A percentile compares a stretch with the other conserved stretches of the same genome.
Evolutionary conservation across 2,329 filamentous ascomycete genomes (phyloP).

Genomic region (Colletotrichum phormii): DNA sequence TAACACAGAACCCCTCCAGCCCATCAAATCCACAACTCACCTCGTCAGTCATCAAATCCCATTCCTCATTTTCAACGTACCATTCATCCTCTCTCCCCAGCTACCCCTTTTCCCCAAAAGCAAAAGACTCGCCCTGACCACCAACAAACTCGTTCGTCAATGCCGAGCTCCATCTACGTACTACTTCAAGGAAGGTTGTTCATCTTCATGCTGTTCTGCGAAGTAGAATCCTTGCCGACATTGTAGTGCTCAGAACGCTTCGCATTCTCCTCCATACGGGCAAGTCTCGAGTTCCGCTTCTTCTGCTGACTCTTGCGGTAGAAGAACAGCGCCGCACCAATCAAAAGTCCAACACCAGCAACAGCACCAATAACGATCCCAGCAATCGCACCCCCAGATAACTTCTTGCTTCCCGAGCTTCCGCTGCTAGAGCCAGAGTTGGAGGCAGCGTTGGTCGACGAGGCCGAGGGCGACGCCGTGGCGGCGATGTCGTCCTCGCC

Average conservation of each 20-base stretch:
- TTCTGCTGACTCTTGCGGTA: conserved; percentile 32
- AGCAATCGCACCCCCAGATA: conserved; percentile 31
- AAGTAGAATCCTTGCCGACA: conserved; percentile 23
- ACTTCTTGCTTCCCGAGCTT: neutral
- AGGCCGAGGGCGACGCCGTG: conserved; percentile 33
- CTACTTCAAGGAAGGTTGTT: conserved; percentile 5
- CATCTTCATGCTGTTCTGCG: conserved; percentile 28
- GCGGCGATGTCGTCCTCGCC: conserved; percentile 40
- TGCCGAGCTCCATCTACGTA: neutral
- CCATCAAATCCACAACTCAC: neutral
- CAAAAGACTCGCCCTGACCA: no score
- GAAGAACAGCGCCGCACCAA: conserved; percentile 27
- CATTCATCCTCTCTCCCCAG: no score
- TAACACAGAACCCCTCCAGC: conserved; percentile 8
- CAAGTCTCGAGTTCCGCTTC: conserved; percentile 33
- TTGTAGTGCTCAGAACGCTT: conserved; percentile 24
- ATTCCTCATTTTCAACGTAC: neutral
- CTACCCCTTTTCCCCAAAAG: neutral
- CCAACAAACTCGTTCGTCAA: no score
- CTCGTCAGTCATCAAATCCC: no score
- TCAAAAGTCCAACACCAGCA: conserved; percentile 21
- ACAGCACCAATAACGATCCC: conserved; percentile 34
- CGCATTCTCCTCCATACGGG: conserved; percentile 32
- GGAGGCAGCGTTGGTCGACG: conserved; percentile 23
- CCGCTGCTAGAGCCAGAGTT: neutral